Conservation (phyloP, 495 filamentous ascomycete species). For the Rhypophila decipiens region DNA sequence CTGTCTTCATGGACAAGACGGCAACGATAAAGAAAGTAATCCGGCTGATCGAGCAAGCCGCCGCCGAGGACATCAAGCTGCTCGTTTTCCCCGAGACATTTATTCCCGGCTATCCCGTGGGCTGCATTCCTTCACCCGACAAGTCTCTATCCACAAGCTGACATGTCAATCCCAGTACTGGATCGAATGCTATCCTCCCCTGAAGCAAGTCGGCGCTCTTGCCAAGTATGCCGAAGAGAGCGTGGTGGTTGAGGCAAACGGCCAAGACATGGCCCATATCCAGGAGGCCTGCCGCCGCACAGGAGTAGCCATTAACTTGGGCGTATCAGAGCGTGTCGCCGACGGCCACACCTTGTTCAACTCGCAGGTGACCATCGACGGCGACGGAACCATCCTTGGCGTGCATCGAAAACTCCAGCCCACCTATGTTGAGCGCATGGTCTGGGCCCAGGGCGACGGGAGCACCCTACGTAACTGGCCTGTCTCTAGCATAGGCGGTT, state of each 20-base stretch:
- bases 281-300: conserved; percentile 25
- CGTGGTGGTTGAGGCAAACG: conserved; percentile 22
- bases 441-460: conserved; percentile 40
- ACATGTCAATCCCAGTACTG: conserved; percentile 16
- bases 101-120: conserved; percentile 26
- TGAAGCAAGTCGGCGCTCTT: conserved; percentile 19
- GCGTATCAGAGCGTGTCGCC: conserved; percentile 33
- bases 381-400: conserved; percentile 32
- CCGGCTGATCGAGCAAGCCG: conserved; percentile 21
- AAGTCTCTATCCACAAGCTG: neutral
- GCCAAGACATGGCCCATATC: conserved; percentile 25
- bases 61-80: conserved; percentile 19
- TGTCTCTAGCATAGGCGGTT: conserved; percentile 9
- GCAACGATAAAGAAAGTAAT: conserved; percentile 25
- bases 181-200: conserved; percentile 26
- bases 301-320: conserved; percentile 27
- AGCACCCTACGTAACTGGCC: conserved; percentile 23
- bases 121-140: neutral
- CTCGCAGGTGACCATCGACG: conserved; percentile 34
- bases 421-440: conserved; percentile 40
- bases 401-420: conserved; percentile 46
- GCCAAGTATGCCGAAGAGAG: conserved; percentile 24
- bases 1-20: conserved; percentile 30
- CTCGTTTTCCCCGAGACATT: conserved; percentile 33
- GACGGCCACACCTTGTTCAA: conserved; percentile 37